Percentiles rank a stretch among this genome's conserved stretches.
Evolutionary conservation across 2,329 filamentous ascomycete genomes (phyloP).

Genomic region (Chrysoporthe deuterocubensis): DNA sequence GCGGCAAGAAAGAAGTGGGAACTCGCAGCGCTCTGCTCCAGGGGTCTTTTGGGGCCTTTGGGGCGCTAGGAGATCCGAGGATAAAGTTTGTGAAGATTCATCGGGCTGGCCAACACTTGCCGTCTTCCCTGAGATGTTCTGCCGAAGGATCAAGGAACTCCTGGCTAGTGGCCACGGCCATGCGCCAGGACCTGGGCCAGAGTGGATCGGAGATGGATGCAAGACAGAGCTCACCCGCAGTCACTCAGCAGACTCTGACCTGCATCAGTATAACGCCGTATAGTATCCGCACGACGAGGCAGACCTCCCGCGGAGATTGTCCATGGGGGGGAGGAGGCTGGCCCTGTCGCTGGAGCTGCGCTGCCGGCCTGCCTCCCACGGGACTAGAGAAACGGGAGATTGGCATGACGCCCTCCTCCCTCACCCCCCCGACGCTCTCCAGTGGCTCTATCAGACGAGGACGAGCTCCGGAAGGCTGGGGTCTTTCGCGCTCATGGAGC

Average conservation of each 20-base stretch:
- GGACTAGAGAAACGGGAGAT: conserved; percentile 10
- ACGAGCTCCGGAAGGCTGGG: conserved; percentile 6
- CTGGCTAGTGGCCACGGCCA: conserved; percentile 27
- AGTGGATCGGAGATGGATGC: conserved; percentile 25
- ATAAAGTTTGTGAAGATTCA: conserved; percentile 30
- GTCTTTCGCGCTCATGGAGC: conserved; percentile 25
- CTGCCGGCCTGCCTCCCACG: neutral
- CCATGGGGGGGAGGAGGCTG: neutral
- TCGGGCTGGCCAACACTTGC: conserved; percentile 25
- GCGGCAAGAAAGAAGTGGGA: conserved; percentile 22
- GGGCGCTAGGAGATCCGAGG: conserved; percentile 27
- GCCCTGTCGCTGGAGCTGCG: neutral
- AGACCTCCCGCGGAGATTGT: conserved; percentile 17
- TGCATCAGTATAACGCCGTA: conserved; percentile 9
- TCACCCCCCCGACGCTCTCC: conserved; percentile 9
- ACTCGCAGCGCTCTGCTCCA: conserved; percentile 10
- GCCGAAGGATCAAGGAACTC: conserved; percentile 30
- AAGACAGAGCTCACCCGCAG: conserved; percentile 22
- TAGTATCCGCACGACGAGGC: neutral
- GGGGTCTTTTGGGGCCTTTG: conserved; percentile 15
- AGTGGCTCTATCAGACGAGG: conserved; percentile 4
- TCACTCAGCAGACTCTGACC: conserved; percentile 13
- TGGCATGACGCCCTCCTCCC: conserved; percentile 9
- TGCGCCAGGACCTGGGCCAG: conserved; percentile 24
- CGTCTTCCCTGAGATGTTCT: conserved; percentile 27